These are phyloP conservation scores for Seiridium unicorne DNA, from an alignment of 2,329 filamentous ascomycete genomes.

Conservation along the genomic window DNA sequence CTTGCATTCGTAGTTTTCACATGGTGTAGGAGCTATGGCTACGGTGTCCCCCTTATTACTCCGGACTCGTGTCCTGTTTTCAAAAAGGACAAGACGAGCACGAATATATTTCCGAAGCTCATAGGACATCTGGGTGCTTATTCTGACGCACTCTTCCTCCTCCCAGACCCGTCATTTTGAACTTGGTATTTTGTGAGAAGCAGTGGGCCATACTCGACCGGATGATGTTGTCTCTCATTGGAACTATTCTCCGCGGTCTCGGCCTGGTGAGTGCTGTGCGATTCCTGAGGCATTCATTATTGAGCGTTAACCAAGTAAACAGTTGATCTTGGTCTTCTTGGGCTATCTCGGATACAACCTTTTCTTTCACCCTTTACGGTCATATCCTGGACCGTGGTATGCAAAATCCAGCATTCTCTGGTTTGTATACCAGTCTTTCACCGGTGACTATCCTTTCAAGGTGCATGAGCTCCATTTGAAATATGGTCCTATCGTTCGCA, in stretches of 20 bases:
- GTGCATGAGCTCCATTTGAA: slow-evolving; percentile 23
- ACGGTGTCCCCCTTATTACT: too few species aligned
- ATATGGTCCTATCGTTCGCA: slow-evolving; percentile 38
- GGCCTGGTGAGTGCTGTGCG: background rate
- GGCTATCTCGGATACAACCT: background rate
- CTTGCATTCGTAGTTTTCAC: too few species aligned
- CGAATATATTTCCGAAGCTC: too few species aligned
- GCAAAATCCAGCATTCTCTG: slow-evolving; percentile 11
- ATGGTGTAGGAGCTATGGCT: too few species aligned
- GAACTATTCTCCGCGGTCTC: background rate
- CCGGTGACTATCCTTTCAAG: background rate
- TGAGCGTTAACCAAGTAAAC: background rate
- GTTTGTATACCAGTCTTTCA: background rate
- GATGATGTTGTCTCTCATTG: background rate
- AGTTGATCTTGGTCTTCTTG: background rate
- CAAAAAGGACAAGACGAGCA: too few species aligned
- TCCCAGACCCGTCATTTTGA: background rate
- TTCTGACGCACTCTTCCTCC: background rate
- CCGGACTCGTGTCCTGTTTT: too few species aligned
- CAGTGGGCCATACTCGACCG: background rate
- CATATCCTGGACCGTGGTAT: slow-evolving; percentile 19
- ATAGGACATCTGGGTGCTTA: background rate
- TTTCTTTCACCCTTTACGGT: slow-evolving; percentile 17
- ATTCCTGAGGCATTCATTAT: background rate
- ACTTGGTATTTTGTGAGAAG: background rate